Percentiles rank a stretch among this genome's conserved stretches.
Conservation (phyloP, 257 asterid species). For the Przewalskia tangutica region DNA sequence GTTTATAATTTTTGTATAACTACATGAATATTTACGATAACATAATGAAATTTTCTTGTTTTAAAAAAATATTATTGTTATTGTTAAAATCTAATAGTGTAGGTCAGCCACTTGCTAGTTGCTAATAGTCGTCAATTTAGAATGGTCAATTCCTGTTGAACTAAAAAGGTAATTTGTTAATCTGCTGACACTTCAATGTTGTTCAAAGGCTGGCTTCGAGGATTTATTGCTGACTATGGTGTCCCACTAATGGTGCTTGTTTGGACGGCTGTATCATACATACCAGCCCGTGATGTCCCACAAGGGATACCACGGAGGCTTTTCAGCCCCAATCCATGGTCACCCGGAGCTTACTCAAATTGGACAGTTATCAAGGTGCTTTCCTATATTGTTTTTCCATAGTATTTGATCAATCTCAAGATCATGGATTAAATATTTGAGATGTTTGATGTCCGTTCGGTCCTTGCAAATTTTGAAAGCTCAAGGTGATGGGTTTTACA, state of each 20-base stretch:
- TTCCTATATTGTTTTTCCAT: not conserved
- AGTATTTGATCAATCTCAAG: not conserved
- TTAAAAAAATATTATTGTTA: not conserved
- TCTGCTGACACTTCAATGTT: constrained; percentile 14
- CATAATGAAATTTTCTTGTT: not conserved
- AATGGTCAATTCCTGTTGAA: not conserved
- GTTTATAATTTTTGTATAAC: constrained; percentile 17
- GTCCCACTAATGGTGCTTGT: constrained; percentile 91
- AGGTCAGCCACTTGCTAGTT: not conserved
- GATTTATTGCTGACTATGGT: constrained; percentile 91
- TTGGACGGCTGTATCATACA: constrained; percentile 87
- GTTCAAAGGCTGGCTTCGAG: constrained; percentile 69
- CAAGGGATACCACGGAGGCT: constrained; percentile 78
- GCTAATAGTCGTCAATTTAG: not conserved
- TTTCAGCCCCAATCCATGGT: constrained; percentile 98
- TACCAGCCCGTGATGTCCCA: constrained; percentile 69
- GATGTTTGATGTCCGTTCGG: not conserved
- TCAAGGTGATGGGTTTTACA: constrained; percentile 19
- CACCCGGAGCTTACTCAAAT: constrained; percentile 85
- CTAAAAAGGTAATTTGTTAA: not conserved
- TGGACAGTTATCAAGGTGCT: constrained; percentile 95
- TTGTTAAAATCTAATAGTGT: not conserved
- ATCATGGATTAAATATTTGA: not conserved
- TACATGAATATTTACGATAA: not conserved
- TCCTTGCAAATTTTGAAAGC: not conserved